Evolutionary conservation across 441 rosid genomes (phyloP), one percentile per base, ranked within the genome.

Genomic region (Biscutella laevigata): DNA sequence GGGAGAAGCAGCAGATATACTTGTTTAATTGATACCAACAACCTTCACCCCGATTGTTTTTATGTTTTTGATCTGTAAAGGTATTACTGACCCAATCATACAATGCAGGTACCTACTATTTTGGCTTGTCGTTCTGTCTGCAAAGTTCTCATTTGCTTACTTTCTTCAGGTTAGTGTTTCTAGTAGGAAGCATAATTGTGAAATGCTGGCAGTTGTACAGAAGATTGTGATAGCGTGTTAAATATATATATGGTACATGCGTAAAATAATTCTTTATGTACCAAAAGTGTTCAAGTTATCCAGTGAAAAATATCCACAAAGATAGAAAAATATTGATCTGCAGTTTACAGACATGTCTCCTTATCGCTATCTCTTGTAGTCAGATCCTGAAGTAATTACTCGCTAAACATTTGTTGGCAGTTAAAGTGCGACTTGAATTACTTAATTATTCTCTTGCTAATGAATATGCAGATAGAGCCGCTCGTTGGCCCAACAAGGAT

Each of bases 101-200:
- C 48, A 49, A 24, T 63, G 71, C 90, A 94, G 99, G 82, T 94
- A 89, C 71, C 74, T 86, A 84, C 53, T 94, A 7, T 94, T 89
- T 74, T 94, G 99, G 99, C 78, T 89, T 37, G 79, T 78, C 68
- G 66, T 84, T 61, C 76, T 94, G 74, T 36, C 85, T 57, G 94
- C 77, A 30, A 94, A 94, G 69, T 94, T 94, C 58, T 77, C 90
- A 45, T 94, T 94, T 69, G 94, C 96, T 1, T 94, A 89, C 73
- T 94, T 94, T 75, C 90, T 86, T 39, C 84, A 72, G 97, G 99
- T 86, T 49, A 43, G 76, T 73, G 40, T 28, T 50, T 32, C 37
- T 29, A 33, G 54, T 15, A 64, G 17, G 35, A 44, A 59, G 49
- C 22, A 58, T 21, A 30, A 32, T 45, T 37, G 24, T 58, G 30